phyloP scores from a whole-genome alignment of 495 filamentous ascomycete genomes.

The Corynascus novoguineensis region DNA sequence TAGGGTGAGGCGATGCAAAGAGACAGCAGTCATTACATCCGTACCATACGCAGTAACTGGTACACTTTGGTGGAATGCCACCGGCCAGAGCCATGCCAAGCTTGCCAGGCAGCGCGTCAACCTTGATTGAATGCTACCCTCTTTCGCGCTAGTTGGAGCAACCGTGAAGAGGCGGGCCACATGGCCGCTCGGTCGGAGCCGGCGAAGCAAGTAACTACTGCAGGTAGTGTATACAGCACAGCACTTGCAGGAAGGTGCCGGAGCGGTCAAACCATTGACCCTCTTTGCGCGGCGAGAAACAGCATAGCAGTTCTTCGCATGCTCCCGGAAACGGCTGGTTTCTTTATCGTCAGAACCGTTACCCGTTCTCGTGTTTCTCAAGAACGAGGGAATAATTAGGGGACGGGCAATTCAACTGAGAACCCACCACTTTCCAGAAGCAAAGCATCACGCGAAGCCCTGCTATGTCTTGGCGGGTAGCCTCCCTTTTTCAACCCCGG shows the following conservation, averaged over 20 bases:
- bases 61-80: background rate
- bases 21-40: too few species aligned
- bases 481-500: conserved; percentile 19
- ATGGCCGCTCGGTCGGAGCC: conserved; percentile 23
- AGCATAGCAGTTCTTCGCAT: background rate
- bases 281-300: background rate
- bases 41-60: background rate
- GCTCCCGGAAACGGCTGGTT: background rate
- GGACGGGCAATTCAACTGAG: conserved; percentile 3
- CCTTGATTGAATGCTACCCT: conserved; percentile 13
- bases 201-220: too few species aligned
- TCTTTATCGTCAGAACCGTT: conserved; percentile 9
- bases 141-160: conserved; percentile 23
- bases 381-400: background rate
- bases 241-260: too few species aligned
- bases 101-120: conserved; percentile 8
- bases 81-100: background rate
- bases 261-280: background rate
- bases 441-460: conserved; percentile 19
- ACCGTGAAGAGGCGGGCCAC: conserved; percentile 17
- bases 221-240: too few species aligned
- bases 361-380: conserved; percentile 7
- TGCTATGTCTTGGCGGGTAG: conserved; percentile 21
- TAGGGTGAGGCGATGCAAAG: too few species aligned
- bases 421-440: conserved; percentile 25